Evolutionary conservation across 139 green algal species (phyloP), one percentile per base, ranked within the genome.

Genomic region (Micromonas commoda): DNA sequence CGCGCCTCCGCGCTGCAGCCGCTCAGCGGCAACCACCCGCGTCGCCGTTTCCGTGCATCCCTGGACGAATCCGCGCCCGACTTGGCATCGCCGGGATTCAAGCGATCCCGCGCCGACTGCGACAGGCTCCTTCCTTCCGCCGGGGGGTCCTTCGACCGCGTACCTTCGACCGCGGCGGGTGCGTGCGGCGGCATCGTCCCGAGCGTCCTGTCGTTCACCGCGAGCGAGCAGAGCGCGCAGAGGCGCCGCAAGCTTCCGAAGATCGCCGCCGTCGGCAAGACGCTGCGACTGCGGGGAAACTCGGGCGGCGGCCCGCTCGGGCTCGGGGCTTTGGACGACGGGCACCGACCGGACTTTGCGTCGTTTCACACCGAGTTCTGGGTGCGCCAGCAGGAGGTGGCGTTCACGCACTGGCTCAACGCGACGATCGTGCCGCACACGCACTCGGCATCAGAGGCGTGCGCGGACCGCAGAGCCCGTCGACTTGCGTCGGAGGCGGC

Each of bases 311-410:
- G n/a, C n/a, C n/a, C n/a, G n/a, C n/a, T n/a, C n/a, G n/a, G n/a
- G n/a, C n/a, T n/a, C n/a, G n/a, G n/a, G n/a, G n/a, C n/a, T n/a
- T n/a, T n/a, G n/a, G n/a, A n/a, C n/a, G n/a, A n/a, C n/a, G n/a
- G n/a, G n/a, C n/a, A n/a, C n/a, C 60, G 60, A 24, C 60, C 60
- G 28, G 19, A 29, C 24, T 68, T 68, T 24, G 60, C 5, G 24
- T 16, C 60, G n/a, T 79, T 79, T 51, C 73, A 79, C 73, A 53
- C 45, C n/a, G 16, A 70, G 67, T 60, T 87, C 54, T 91, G 84
- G 85, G 81, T 92, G 81, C 82, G 91, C 29, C 90, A 92, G 80
- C 88, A 92, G 79, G 88, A 94, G 73, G 33, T 65, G 0, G 88
- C 87, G 0, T 90, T 92, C 77, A 73, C 73, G 35, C 76, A 71